Percentiles rank a stretch among this genome's conserved stretches.
Evolutionary conservation across 495 filamentous ascomycete genomes (phyloP).

Genomic region (Aspergillus ostianus): DNA sequence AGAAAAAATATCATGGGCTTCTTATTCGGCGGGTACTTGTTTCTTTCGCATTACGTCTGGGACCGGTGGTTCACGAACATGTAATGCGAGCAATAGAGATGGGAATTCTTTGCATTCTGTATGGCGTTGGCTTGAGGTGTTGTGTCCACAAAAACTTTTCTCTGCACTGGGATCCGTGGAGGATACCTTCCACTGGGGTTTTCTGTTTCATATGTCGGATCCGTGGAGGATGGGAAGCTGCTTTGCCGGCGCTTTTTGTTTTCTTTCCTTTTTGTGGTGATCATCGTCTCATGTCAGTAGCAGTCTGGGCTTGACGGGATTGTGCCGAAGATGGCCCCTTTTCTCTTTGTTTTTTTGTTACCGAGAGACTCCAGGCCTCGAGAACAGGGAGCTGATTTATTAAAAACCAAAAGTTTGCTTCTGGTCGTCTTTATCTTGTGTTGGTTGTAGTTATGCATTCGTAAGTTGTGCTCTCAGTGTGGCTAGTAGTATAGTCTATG

Average conservation of each 20-base stretch:
- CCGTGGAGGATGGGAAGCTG: constrained; percentile 42
- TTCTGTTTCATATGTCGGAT: constrained; percentile 42
- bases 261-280: constrained; percentile 28
- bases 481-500: too few relatives aligned
- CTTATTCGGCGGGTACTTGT: constrained; percentile 27
- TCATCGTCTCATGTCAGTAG: constrained; percentile 30
- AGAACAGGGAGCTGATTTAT: constrained; percentile 23
- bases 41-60: constrained; percentile 23
- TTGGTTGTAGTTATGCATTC: not conserved
- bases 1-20: constrained; percentile 7
- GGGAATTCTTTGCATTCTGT: constrained; percentile 47
- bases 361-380: constrained; percentile 11
- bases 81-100: constrained; percentile 28
- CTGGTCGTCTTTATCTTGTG: constrained; percentile 5
- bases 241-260: constrained; percentile 34
- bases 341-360: constrained; percentile 16
- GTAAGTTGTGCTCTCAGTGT: too few relatives aligned
- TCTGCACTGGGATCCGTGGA: constrained; percentile 27
- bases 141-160: constrained; percentile 38
- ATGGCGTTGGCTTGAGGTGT: constrained; percentile 54
- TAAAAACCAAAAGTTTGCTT: constrained; percentile 28
- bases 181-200: constrained; percentile 20
- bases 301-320: constrained; percentile 22
- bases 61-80: constrained; percentile 22
- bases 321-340: constrained; percentile 28